phyloP scores from a whole-genome alignment of 805 yeast genomes.

The Yarrowia sp. region DNA sequence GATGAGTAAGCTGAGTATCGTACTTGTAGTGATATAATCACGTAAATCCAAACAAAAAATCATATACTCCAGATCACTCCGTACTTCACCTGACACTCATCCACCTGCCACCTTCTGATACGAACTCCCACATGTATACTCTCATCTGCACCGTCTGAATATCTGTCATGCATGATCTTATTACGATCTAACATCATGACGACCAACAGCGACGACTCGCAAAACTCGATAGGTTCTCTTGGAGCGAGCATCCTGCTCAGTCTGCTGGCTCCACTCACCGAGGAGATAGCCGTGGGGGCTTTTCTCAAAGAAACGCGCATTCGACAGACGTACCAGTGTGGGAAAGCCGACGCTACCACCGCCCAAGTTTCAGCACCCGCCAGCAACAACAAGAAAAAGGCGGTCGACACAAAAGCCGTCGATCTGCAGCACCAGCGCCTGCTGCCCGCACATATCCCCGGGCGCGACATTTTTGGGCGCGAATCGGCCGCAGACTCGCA shows the following conservation, averaged over 20 bases:
- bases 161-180: too few species aligned
- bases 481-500: conserved; percentile 49
- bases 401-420: conserved; percentile 30
- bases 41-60: too few species aligned
- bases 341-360: conserved; percentile 34
- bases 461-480: conserved; percentile 45
- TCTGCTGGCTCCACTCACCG: conserved; percentile 38
- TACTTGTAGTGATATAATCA: too few species aligned
- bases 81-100: background rate
- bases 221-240: conserved; percentile 15
- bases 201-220: background rate
- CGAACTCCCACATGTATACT: too few species aligned
- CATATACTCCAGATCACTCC: too few species aligned
- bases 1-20: too few species aligned
- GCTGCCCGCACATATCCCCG: conserved; percentile 32
- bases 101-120: background rate
- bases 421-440: conserved; percentile 30
- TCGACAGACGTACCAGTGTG: conserved; percentile 36
- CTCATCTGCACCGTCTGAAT: too few species aligned
- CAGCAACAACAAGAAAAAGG: conserved; percentile 28
- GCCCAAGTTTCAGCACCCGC: conserved; percentile 17
- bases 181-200: background rate
- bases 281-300: conserved; percentile 40
- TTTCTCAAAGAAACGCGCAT: conserved; percentile 38
- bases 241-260: conserved; percentile 34